phyloP scores from a whole-genome alignment of 331 rosid genomes.

The Cydonia oblonga region DNA sequence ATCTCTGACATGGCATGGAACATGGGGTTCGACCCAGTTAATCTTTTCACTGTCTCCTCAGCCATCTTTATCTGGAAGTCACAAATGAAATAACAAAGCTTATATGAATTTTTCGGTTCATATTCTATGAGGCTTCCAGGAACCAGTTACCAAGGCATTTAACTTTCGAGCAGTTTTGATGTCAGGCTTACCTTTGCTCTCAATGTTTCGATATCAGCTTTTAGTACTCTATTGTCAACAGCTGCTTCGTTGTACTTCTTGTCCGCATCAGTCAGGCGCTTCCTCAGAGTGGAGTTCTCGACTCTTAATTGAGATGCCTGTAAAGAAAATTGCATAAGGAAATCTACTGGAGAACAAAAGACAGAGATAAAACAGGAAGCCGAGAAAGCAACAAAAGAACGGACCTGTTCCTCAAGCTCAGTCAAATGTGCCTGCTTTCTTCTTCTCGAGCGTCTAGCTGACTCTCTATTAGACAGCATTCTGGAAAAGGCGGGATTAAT shows the following conservation, averaged over 20 bases:
- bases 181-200: conserved; percentile 69
- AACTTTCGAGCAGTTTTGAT: neutral
- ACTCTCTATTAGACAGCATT: conserved; percentile 97
- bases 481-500: conserved; percentile 30
- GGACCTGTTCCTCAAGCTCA: conserved; percentile 83
- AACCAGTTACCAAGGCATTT: conserved; percentile 4
- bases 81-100: neutral
- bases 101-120: neutral
- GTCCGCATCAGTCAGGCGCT: conserved; percentile 56
- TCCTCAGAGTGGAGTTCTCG: conserved; percentile 68
- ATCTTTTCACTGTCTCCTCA: conserved; percentile 63
- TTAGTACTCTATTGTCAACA: conserved; percentile 76
- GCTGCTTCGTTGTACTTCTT: conserved; percentile 56
- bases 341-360: neutral
- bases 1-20: conserved; percentile 42
- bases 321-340: conserved; percentile 15
- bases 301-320: conserved; percentile 74
- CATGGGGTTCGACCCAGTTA: conserved; percentile 49
- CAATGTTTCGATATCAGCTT: conserved; percentile 82
- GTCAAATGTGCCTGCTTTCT: conserved; percentile 95
- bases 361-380: neutral
- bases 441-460: conserved; percentile 95
- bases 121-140: neutral
- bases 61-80: conserved; percentile 64
- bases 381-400: neutral